Base-by-base conservation (phyloP, 2,329 filamentous ascomycete genomes). In the Pseudocercospora vitis region DNA sequence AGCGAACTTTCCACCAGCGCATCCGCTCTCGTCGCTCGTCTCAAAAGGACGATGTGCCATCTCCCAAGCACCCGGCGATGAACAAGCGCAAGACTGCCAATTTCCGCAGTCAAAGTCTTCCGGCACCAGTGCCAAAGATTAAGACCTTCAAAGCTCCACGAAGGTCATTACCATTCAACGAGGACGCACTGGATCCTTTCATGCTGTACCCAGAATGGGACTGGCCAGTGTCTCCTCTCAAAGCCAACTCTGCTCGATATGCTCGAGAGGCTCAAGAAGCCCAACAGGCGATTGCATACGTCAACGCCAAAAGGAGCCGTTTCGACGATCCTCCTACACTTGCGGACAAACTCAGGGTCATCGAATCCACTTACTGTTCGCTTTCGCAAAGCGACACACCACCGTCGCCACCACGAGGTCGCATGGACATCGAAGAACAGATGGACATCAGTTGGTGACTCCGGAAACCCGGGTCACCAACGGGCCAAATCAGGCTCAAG, bases 361-460 rank as follows among this genome's bases (percentile, higher is more conserved):
- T 45, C 42, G 23, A 45, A 19, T 28, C 42, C 42, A 45, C 23
- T 16, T 29, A 26, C 19, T n/a, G 3, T 8, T 24, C 42, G 42
- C 42, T 45, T 45, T 45, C 42, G 42, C 42, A 28, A 45, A 45
- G 23, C 23, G 42, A 45, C n/a, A 45, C 42, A 31, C 40, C 40
- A 42, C n/a, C n/a, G 37, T 45, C 42, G 42, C 42, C 42, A 45
- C n/a, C 14, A 24, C 14, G 12, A 45, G 42, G 19, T 45, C 42
- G 42, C 19, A 45, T 29, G 42, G 42, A 29, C 42, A 6, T 45
- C 42, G 3, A 12, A 12, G n/a, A 14, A 5, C 42, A 14, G 42
- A 45, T 45, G 42, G 42, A 45, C 19, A 23, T 45, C n/a, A 45
- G 32, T 16, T 35, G 32, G 32, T 35, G 26, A 35, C 11, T 35